A percentile compares a stretch with the other conserved stretches of the same genome.
Conservation (phyloP, 306 rosid species). For the Citrullus colocynthis region DNA sequence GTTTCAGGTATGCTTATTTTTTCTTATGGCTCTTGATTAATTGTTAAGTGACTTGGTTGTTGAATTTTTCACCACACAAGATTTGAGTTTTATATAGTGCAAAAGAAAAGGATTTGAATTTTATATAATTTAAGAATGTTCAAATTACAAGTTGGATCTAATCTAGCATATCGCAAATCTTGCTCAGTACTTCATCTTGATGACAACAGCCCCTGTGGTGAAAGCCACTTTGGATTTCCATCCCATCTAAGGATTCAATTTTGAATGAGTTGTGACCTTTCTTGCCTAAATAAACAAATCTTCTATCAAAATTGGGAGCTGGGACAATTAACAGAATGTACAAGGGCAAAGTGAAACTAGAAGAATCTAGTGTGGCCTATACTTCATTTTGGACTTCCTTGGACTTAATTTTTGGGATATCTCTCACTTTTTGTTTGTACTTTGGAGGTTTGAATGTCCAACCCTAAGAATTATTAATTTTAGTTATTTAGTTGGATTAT, state of each 20-base stretch:
- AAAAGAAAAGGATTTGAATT: not conserved
- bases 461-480: not conserved
- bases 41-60: not conserved
- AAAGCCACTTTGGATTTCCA: not conserved
- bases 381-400: not conserved
- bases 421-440: not conserved
- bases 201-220: not conserved
- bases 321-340: not conserved
- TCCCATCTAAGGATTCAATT: not conserved
- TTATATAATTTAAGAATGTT: not conserved
- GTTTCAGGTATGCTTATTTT: constrained; percentile 53
- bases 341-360: not conserved
- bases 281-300: not conserved
- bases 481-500: not conserved
- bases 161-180: not conserved
- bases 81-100: not conserved
- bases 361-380: not conserved
- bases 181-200: not conserved
- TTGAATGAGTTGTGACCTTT: not conserved
- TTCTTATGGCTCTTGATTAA: not conserved
- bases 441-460: not conserved
- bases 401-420: not conserved
- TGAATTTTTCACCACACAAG: not conserved
- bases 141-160: not conserved
- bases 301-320: too few relatives aligned